Conservation (phyloP, 2,329 filamentous ascomycete species). For the Penicillium vulpinum region DNA sequence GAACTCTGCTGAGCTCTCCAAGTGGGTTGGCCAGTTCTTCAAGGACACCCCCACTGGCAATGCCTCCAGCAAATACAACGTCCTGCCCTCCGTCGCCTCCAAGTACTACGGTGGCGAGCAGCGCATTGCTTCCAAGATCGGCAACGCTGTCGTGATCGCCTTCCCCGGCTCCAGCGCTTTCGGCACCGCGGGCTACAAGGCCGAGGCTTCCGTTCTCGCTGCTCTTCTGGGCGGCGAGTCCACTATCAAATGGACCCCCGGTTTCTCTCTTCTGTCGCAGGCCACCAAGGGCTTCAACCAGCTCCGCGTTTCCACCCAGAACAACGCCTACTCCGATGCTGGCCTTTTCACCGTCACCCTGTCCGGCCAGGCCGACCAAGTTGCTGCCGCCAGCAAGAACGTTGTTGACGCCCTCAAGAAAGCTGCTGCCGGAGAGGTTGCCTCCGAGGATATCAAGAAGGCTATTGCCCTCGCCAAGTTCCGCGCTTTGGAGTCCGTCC, state of each 20-base stretch:
- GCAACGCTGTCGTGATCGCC: conserved; percentile 83
- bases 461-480: conserved; percentile 93
- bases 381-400: conserved; percentile 72
- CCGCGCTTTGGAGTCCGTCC: conserved; percentile 77
- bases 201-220: conserved; percentile 82
- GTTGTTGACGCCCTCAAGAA: conserved; percentile 80
- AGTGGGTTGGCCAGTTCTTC: conserved; percentile 96
- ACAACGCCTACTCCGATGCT: conserved; percentile 87
- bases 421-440: conserved; percentile 72
- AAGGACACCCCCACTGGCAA: conserved; percentile 60
- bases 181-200: conserved; percentile 73
- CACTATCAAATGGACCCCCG: conserved; percentile 91
- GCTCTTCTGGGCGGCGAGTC: conserved; percentile 88
- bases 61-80: conserved; percentile 52
- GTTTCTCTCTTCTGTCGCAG: conserved; percentile 88
- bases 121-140: conserved; percentile 72
- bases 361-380: conserved; percentile 69
- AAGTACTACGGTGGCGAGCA: conserved; percentile 97
- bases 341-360: conserved; percentile 85
- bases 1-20: conserved; percentile 70
- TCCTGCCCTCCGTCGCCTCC: conserved; percentile 62
- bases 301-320: conserved; percentile 70
- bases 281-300: conserved; percentile 66
- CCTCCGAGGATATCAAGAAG: conserved; percentile 85
- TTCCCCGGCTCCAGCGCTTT: conserved; percentile 86